phyloP scores from a whole-genome alignment of 2,329 filamentous ascomycete genomes.

The Gaeumannomyces sp. region DNA sequence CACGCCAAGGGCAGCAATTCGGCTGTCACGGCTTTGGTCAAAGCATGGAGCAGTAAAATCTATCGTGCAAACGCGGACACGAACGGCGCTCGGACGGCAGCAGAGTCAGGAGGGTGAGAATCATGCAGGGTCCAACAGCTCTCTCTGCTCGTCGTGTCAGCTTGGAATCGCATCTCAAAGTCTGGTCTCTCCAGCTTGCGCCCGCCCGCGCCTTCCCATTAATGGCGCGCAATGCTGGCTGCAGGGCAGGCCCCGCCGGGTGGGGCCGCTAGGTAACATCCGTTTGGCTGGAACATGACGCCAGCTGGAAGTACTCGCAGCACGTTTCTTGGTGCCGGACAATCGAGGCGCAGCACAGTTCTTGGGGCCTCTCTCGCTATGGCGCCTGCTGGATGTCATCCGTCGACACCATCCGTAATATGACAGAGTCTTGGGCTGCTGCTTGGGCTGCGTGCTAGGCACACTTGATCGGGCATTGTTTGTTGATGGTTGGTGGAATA shows the following conservation, averaged over 20 bases:
- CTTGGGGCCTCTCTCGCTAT: no score
- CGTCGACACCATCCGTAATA: no score
- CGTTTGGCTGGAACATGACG: neutral
- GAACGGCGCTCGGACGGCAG: no score
- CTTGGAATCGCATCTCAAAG: neutral
- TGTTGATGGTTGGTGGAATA: no score
- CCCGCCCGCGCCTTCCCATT: no score
- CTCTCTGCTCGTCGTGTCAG: neutral
- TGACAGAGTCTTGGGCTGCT: no score
- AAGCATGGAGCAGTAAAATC: neutral
- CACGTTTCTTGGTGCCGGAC: neutral
- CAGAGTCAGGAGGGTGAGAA: neutral
- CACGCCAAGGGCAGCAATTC: neutral
- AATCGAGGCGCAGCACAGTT: no score
- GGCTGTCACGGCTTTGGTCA: neutral
- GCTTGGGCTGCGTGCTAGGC: no score
- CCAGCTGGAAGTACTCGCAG: neutral
- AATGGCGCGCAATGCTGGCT: neutral
- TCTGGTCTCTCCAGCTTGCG: no score
- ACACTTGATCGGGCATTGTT: no score
- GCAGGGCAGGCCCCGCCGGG: neutral
- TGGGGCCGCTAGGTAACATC: neutral
- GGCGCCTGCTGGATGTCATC: no score
- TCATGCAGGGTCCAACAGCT: neutral
- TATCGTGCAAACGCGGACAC: neutral